phyloP scores from a whole-genome alignment of 306 rosid species.

The Castanopsis chinensis region DNA sequence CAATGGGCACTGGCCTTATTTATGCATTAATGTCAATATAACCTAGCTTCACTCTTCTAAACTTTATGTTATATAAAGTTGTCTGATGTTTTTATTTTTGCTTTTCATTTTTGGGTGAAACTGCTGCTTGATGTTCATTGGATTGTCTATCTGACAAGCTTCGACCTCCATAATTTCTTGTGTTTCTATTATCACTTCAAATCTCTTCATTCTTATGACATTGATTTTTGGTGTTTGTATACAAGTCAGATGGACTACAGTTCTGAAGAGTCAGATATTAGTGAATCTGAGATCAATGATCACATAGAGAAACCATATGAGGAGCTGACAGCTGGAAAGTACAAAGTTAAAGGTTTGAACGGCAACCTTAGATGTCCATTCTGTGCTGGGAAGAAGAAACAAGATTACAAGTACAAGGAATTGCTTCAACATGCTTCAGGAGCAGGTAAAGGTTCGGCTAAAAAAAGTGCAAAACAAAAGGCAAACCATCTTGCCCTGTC shows the following conservation, averaged over 20 bases:
- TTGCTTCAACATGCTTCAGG: slow-evolving; percentile 87
- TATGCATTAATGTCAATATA: not conserved
- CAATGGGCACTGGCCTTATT: not conserved
- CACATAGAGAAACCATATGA: slow-evolving; percentile 72
- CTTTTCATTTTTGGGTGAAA: not conserved
- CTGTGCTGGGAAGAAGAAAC: slow-evolving; percentile 94
- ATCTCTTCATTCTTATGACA: not conserved
- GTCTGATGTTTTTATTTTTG: not conserved
- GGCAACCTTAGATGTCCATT: slow-evolving; percentile 90
- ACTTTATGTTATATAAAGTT: not conserved
- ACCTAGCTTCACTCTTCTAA: not conserved
- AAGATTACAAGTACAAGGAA: slow-evolving; percentile 82
- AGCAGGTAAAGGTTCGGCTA: slow-evolving; percentile 87
- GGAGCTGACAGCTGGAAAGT: slow-evolving; percentile 50
- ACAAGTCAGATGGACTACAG: slow-evolving; percentile 47
- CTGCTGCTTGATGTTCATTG: not conserved
- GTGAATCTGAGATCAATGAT: slow-evolving; percentile 86
- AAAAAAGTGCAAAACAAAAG: slow-evolving; percentile 73
- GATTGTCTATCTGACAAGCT: not conserved
- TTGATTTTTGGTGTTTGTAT: not conserved
- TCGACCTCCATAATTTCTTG: not conserved
- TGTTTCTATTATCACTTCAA: too few species aligned
- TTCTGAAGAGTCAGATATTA: slow-evolving; percentile 85
- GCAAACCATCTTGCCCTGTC: slow-evolving; percentile 93
- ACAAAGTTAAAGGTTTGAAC: slow-evolving; percentile 56